These are phyloP conservation scores for Aspergillus quadricinctus DNA, from an alignment of 2,329 filamentous ascomycete species.

Conservation along the genomic window DNA sequence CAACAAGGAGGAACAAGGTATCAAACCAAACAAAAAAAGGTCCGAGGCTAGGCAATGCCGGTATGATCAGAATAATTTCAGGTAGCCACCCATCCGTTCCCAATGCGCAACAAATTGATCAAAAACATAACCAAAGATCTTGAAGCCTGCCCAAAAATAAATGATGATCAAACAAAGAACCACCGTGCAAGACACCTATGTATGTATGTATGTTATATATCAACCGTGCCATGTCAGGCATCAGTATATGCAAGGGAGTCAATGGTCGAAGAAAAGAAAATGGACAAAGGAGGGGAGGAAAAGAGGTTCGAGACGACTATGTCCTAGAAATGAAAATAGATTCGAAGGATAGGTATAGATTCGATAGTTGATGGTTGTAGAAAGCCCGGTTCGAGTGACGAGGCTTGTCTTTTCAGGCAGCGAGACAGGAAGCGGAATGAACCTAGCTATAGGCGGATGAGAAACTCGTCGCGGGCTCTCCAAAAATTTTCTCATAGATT, in stretches of 20 bases:
- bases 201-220: not conserved
- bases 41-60: constrained; percentile 1
- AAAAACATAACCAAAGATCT: not conserved
- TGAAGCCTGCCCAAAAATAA: not conserved
- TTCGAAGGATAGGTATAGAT: not conserved
- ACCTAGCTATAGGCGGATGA: not conserved
- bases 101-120: not conserved
- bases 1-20: constrained; percentile 3
- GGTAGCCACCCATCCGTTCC: not conserved
- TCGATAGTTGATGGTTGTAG: not conserved
- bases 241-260: not conserved
- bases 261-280: not conserved
- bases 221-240: not conserved
- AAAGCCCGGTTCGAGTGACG: not conserved
- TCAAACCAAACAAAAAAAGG: not conserved
- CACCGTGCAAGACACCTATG: constrained; percentile 4
- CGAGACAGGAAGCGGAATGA: not conserved
- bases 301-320: not conserved
- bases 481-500: constrained; percentile 44
- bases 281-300: constrained; percentile 4
- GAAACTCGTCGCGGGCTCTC: constrained; percentile 21
- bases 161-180: constrained; percentile 1
- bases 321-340: not conserved
- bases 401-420: not conserved
- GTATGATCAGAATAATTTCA: not conserved